phyloP scores from a whole-genome alignment of 352 stramenopile species.

The Phytophthora idaei region DNA sequence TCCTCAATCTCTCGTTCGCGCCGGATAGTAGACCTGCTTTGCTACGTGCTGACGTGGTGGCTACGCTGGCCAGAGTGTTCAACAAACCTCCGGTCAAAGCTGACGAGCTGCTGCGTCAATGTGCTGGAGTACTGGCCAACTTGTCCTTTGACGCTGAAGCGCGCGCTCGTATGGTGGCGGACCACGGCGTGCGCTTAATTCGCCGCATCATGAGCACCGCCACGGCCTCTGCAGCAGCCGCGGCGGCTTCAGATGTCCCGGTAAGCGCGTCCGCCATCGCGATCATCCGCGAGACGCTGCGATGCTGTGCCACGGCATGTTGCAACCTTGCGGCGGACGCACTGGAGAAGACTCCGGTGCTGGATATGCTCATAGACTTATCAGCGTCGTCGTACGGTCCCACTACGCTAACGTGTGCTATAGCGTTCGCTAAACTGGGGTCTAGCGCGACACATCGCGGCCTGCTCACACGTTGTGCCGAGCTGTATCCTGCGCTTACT shows the following conservation, averaged over 20 bases:
- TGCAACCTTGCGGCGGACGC: constrained; percentile 78
- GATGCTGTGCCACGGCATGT: constrained; percentile 74
- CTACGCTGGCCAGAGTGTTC: constrained; percentile 72
- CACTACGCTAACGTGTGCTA: constrained; percentile 78
- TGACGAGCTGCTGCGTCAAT: constrained; percentile 73
- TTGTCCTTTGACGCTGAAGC: constrained; percentile 77
- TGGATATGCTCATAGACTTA: constrained; percentile 84
- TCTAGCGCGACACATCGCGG: constrained; percentile 59
- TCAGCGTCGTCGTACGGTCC: constrained; percentile 59
- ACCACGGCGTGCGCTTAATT: constrained; percentile 65
- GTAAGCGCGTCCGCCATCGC: constrained; percentile 27
- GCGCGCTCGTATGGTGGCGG: constrained; percentile 61
- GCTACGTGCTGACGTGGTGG: constrained; percentile 63
- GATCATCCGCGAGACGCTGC: constrained; percentile 62
- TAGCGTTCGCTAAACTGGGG: constrained; percentile 79
- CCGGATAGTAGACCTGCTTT: constrained; percentile 66
- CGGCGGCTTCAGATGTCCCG: constrained; percentile 25
- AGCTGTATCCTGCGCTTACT: constrained; percentile 79
- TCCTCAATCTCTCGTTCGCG: constrained; percentile 85
- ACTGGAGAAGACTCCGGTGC: constrained; percentile 68
- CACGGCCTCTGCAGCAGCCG: constrained; percentile 22
- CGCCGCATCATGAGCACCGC: constrained; percentile 68
- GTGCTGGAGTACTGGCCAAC: constrained; percentile 68
- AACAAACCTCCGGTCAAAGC: constrained; percentile 61
- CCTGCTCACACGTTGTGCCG: constrained; percentile 66